Conservation (phyloP, 2,329 filamentous ascomycete genomes). For the Microdochium bolleyi region DNA sequence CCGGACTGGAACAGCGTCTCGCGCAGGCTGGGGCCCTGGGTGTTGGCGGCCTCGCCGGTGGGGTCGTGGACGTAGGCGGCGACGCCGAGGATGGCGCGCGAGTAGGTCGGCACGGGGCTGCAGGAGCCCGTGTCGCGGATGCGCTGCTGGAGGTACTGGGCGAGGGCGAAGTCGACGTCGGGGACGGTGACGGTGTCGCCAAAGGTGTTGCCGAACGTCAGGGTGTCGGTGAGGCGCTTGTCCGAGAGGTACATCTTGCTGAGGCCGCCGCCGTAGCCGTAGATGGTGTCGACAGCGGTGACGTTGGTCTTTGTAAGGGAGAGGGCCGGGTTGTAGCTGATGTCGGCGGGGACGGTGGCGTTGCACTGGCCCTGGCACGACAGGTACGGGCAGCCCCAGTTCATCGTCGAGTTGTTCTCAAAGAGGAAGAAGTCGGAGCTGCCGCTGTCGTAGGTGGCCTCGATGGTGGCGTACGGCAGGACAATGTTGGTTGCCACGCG, state of each 20-base stretch:
- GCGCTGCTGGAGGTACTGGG: conserved; percentile 12
- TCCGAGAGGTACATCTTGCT: conserved; percentile 9
- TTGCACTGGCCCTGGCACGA: conserved; percentile 6
- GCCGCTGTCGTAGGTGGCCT: conserved; percentile 14
- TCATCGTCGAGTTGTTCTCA: conserved; percentile 5
- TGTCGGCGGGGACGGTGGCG: conserved; percentile 3
- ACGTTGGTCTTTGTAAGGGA: conserved; percentile 5
- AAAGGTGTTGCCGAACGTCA: conserved; percentile 11
- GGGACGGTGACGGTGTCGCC: conserved; percentile 8
- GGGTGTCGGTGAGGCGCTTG: conserved; percentile 12
- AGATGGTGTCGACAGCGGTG: conserved; percentile 2
- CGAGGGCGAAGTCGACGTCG: conserved; percentile 16
- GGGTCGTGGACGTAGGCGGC: conserved; percentile 13
- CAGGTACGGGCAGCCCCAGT: conserved; percentile 6
- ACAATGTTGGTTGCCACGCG: conserved; percentile 9
- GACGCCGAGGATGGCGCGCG: conserved; percentile 20
- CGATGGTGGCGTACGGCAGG: conserved; percentile 11
- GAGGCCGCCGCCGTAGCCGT: conserved; percentile 8
- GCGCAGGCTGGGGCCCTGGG: conserved; percentile 18
- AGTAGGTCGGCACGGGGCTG: conserved; percentile 10
- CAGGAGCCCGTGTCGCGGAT: conserved; percentile 10
- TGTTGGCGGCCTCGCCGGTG: conserved; percentile 2
- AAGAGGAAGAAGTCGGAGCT: conserved; percentile 14
- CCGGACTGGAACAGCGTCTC: conserved; percentile 20
- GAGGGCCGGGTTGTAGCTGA: background rate